Evolutionary conservation across 2,329 filamentous ascomycete species (phyloP), one percentile per base, ranked within the genome.

Genomic region (Hymenoscyphus infarciens): DNA sequence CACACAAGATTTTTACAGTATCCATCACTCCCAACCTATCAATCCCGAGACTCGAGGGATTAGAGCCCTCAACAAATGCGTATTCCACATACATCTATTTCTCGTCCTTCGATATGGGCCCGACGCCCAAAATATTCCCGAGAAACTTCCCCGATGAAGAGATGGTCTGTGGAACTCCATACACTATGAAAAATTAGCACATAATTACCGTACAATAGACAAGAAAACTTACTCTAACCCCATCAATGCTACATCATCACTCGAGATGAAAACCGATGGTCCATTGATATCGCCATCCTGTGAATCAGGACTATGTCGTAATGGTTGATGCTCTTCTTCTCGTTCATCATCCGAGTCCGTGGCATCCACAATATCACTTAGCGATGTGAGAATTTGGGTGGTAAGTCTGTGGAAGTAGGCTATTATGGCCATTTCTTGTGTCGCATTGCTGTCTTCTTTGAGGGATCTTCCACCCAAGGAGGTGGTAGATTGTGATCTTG

Each of bases 341-440:
- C 68, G 57, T 57, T 75, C 72, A 59, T 75, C 73, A 55, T 75
- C 74, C 2, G 72, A 72, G 57, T 75, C 74, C 6, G 70, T 73
- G 2, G 72, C 73, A 61, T 85, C 82, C 5, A 90, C 82, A 3
- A 90, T 76, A 65, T 87, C 84, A 0, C 82, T 81, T 60, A 92
- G 74, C 2, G 83, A 82, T 0, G 81, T 81, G 25, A 94, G 76
- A 53, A 91, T 81, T 68, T 84, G 80, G 2, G 84, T 83, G 0
- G 90, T 92, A 59, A 92, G 80, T 1, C 90, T 85, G 75, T 93
- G 90, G 75, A 94, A 94, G 75, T 92, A 95, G 1, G 89, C 87
- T 61, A 93, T 90, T 58, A 92, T 83, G 49, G 87, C 84, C 64
- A 91, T 86, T 72, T 92, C 78, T 75, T 54, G 82, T 82, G 67